phyloP scores from a whole-genome alignment of 768 basidiomycete genomes.

The Collybiopsis luxurians region DNA sequence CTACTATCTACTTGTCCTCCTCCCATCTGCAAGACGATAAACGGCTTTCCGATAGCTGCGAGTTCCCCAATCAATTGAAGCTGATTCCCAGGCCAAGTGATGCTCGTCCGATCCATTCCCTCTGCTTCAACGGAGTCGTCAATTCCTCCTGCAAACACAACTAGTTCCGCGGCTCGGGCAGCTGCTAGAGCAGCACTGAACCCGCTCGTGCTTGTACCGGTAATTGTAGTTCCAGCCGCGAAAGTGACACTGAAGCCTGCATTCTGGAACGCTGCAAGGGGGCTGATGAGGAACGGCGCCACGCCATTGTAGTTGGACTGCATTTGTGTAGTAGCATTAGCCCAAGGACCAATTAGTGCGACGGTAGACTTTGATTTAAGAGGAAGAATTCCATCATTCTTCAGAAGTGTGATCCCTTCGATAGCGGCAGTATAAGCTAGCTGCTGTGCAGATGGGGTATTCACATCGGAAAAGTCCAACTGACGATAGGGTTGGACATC shows the following conservation, averaged over 20 bases:
- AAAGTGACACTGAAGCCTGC: slow-evolving; percentile 47
- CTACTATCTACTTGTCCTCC: slow-evolving; percentile 55
- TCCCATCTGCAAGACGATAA: slow-evolving; percentile 54
- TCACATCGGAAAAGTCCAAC: slow-evolving; percentile 46
- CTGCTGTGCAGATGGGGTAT: slow-evolving; percentile 41
- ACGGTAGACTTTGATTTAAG: slow-evolving; percentile 46
- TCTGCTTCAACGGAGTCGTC: slow-evolving; percentile 49
- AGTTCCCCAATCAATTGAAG: slow-evolving; percentile 46
- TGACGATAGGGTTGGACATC: slow-evolving; percentile 49
- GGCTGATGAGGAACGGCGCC: slow-evolving; percentile 55
- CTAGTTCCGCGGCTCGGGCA: slow-evolving; percentile 44
- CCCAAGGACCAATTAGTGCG: slow-evolving; percentile 60
- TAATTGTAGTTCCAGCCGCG: slow-evolving; percentile 39
- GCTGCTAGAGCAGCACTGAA: slow-evolving; percentile 52
- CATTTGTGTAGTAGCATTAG: slow-evolving; percentile 52
- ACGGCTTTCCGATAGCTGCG: slow-evolving; percentile 44
- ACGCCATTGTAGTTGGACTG: slow-evolving; percentile 57
- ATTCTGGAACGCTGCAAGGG: slow-evolving; percentile 43
- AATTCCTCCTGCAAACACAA: slow-evolving; percentile 55
- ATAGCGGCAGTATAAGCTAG: slow-evolving; percentile 50
- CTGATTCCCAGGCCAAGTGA: slow-evolving; percentile 57
- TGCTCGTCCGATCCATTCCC: slow-evolving; percentile 40
- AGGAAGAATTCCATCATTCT: slow-evolving; percentile 62
- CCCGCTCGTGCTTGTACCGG: slow-evolving; percentile 35
- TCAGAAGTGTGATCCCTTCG: slow-evolving; percentile 57